phyloP scores from a whole-genome alignment of 352 stramenopile species.

The Thraustochytrium sp. region DNA sequence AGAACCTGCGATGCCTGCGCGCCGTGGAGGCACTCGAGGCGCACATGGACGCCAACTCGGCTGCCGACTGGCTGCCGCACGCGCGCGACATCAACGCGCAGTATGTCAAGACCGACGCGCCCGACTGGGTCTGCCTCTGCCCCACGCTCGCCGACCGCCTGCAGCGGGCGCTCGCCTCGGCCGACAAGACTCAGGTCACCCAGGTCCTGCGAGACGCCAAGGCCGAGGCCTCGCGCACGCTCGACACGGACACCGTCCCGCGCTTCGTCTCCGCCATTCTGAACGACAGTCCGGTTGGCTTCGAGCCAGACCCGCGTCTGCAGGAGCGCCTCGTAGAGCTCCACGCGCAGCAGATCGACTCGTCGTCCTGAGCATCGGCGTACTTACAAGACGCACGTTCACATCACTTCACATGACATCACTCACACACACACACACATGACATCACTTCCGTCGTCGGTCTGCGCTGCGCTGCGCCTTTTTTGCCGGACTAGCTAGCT shows the following conservation, averaged over 20 bases:
- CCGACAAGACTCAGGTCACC: background rate
- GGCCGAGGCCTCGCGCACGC: background rate
- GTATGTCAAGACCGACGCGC: background rate
- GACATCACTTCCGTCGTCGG: no score
- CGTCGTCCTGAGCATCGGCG: background rate
- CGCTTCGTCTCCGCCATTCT: background rate
- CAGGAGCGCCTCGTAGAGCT: background rate
- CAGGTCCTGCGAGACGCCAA: background rate
- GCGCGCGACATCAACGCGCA: background rate
- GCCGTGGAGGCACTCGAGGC: background rate
- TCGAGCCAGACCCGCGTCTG: background rate
- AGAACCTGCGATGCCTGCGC: slow-evolving; percentile 2
- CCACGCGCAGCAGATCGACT: background rate
- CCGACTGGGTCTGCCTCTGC: slow-evolving; percentile 26
- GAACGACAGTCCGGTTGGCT: background rate
- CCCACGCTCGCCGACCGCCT: background rate
- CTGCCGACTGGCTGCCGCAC: background rate
- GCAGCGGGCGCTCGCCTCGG: background rate
- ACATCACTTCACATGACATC: background rate
- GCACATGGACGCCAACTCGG: background rate
- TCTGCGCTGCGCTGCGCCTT: no score
- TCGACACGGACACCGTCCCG: slow-evolving; percentile 9
- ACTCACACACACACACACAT: background rate
- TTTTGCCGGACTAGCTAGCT: no score
- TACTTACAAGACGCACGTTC: background rate